A percentile compares a stretch with the other conserved stretches of the same genome.
These are phyloP conservation scores for Amanita rubescens DNA, from an alignment of 768 basidiomycete genomes.

Conservation along the genomic window DNA sequence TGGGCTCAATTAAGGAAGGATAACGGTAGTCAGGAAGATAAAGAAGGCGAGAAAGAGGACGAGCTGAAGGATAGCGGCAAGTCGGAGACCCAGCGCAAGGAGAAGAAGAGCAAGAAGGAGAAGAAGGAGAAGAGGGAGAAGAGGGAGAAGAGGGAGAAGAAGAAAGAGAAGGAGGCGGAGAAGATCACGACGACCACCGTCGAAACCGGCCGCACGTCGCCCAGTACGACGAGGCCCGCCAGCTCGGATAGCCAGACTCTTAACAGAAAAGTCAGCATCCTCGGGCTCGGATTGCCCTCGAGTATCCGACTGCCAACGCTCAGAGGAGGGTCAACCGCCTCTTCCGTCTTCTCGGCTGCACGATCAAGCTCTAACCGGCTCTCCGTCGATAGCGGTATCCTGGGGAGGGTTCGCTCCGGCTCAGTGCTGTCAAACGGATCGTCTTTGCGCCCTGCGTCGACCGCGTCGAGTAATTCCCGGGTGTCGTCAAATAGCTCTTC, in stretches of 20 bases:
- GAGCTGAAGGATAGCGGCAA: conserved; percentile 21
- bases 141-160: not conserved
- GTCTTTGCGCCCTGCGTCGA: conserved; percentile 42
- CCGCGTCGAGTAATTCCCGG: conserved; percentile 32
- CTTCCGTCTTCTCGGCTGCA: conserved; percentile 22
- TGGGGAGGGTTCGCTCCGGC: conserved; percentile 26
- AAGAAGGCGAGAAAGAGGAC: conserved; percentile 16
- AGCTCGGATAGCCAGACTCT: conserved; percentile 51
- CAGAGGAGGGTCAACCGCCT: conserved; percentile 31
- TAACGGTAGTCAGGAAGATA: conserved; percentile 15
- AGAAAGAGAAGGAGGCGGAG: conserved; percentile 16
- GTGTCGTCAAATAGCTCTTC: conserved; percentile 15
- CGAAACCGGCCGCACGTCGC: conserved; percentile 26
- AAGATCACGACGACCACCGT: conserved; percentile 18
- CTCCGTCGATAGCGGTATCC: conserved; percentile 4
- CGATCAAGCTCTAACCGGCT: conserved; percentile 5
- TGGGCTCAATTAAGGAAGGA: conserved; percentile 45
- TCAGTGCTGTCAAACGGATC: conserved; percentile 30
- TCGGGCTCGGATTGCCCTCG: conserved; percentile 58
- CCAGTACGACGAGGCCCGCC: conserved; percentile 56
- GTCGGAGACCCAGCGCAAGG: not conserved
- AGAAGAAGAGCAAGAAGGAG: not conserved
- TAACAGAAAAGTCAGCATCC: conserved; percentile 53
- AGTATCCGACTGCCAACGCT: conserved; percentile 38
- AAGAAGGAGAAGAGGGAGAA: not conserved